Base-by-base conservation (phyloP, 2,329 filamentous ascomycete species). In the Apiospora kogelbergensis region DNA sequence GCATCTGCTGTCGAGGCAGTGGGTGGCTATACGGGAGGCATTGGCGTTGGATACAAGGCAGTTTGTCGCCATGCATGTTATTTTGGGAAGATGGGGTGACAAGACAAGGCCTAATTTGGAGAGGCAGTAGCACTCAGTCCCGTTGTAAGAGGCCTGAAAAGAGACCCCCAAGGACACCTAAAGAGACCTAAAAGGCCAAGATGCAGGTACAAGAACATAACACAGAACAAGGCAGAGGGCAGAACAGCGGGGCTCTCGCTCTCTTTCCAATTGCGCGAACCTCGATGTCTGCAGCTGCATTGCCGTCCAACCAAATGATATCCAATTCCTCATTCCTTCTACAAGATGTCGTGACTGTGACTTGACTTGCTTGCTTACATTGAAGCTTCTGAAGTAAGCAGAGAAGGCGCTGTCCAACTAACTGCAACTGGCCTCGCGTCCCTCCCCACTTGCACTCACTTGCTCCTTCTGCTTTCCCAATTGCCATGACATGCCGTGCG, bases 11-110 rank as follows among this genome's bases (percentile, higher is more conserved):
- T 22, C 17, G 48, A n/a, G 53, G 53, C 53, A 60, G 26, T 60
- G 40, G 40, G 40, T 42, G 53, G 53, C 53, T 60, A 57, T 60
- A 60, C 17, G 53, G 53, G 53, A 60, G 53, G 53, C 53, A 37
- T 37, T 60, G 53, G 30, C 53, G 30, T n/a, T n/a, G 30, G 7
- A 60, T 24, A 20, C 53, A 37, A 37, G 30, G 53, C 53, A 60
- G 53, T 37, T 13, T 30, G 30, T 60, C 15, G 26, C 17, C 13
- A 33, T 33, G 3, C 11, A 11, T 30, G 26, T 37, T 60, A 60
- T 60, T 60, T 60, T 60, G 53, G 30, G 26, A 60, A 17, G 3
- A n/a, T 11, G 26, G 26, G 24, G 26, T 57, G 48, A 48, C 46
- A 24, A 41, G 40, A 41, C 40, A 53, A 30, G 17, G 46, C 46